Base-by-base conservation (phyloP, 495 filamentous ascomycete species). In the Penicillium dipodomyicola region DNA sequence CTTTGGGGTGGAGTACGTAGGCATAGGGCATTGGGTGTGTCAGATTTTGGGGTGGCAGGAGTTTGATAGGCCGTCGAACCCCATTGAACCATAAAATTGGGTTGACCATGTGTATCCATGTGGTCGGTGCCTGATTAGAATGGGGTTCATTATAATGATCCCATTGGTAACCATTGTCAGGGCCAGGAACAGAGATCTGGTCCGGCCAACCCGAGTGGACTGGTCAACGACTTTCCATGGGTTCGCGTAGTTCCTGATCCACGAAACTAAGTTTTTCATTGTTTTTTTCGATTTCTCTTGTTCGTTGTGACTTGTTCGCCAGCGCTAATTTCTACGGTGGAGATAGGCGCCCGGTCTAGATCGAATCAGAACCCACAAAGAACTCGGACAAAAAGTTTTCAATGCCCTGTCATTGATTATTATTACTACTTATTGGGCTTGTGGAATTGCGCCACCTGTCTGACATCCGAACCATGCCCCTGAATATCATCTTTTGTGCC, bases 151-250 rank as follows among this genome's bases (percentile, higher is more conserved):
- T 17, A 20, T 4, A n/a, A 12, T 39, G 32, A 54, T 54, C 32
- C 52, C 17, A 54, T 54, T 54, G 52, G 52, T 39, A 10, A 23
- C 30, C 23, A 29, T 12, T 2, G 19, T 30, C 11, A 8, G 32
- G 15, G 22, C 6, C 15, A 35, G 43, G 43, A 33, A 22, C 20
- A 43, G 30, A 29, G 44, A 17, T 37, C 10, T 39, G 42, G 41
- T 54, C 30, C 14, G 42, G 19, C 52, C 52, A 54, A 54, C 52
- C 52, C 42, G 52, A 46, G 27, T 54, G 52, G n/a, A 54, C 30
- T 47, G 23, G 6, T 22, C 10, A 3, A 4, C 1, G 15, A 17
- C 9, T 6, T 23, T 23, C 52, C 52, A 47, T 39, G 43, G 43
- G 6, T 52, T 52, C 4, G 35, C 1, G 15, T 1, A 3, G 22